phyloP scores from a whole-genome alignment of 2,329 filamentous ascomycete genomes.

The Apiospora aurea region DNA sequence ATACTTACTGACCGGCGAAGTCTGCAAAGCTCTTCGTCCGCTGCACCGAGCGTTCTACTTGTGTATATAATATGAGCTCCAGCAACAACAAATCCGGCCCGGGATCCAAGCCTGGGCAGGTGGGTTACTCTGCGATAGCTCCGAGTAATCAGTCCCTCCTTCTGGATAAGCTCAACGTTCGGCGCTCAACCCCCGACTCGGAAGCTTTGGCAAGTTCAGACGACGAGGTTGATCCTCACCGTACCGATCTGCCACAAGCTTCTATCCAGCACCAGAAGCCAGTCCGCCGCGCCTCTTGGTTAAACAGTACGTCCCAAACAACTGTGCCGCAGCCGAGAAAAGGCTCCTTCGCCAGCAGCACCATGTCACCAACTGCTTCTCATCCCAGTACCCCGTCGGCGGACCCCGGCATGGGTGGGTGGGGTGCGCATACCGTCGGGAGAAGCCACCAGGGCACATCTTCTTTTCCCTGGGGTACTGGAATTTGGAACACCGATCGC shows the following conservation, averaged over 20 bases:
- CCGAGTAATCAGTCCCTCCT: conserved; percentile 69
- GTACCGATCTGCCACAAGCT: conserved; percentile 58
- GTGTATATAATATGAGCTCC: conserved; percentile 54
- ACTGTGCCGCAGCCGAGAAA: conserved; percentile 69
- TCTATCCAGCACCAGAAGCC: conserved; percentile 64
- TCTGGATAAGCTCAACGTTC: conserved; percentile 77
- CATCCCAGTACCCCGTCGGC: conserved; percentile 81
- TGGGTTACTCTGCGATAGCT: conserved; percentile 52
- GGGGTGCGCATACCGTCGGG: conserved; percentile 59
- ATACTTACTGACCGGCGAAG: background rate
- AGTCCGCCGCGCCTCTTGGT: conserved; percentile 79
- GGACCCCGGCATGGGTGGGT: conserved; percentile 63
- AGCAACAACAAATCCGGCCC: conserved; percentile 57
- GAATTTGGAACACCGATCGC: conserved; percentile 82
- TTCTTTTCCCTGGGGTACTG: conserved; percentile 76
- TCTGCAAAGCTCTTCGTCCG: conserved; percentile 2
- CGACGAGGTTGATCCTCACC: conserved; percentile 79
- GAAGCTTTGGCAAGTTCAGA: conserved; percentile 94
- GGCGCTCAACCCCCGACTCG: conserved; percentile 90
- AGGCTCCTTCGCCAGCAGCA: conserved; percentile 76
- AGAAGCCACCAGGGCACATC: conserved; percentile 54
- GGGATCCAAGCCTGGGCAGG: conserved; percentile 59
- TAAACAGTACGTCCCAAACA: conserved; percentile 79
- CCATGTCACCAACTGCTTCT: conserved; percentile 80
- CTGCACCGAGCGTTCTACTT: background rate